Evolutionary conservation across 257 asterid species (phyloP).

Genomic region (Ilex asprella): DNA sequence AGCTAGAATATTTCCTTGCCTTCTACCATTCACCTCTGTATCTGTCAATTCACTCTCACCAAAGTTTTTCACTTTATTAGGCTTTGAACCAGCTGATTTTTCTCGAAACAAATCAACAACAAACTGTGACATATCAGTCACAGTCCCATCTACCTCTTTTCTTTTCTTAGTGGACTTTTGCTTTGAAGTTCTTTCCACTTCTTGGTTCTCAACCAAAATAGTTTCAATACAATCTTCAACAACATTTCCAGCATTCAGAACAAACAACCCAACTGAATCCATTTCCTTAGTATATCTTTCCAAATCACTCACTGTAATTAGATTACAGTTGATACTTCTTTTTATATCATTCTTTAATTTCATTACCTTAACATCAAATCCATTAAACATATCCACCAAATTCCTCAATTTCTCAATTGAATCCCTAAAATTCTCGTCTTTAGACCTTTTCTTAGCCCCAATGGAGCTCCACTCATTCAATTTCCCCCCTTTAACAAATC

Average conservation of each 20-base stretch:
- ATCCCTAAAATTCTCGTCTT: constrained; percentile 34
- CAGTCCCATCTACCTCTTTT: constrained; percentile 36
- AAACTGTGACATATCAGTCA: constrained; percentile 26
- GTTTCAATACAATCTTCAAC: constrained; percentile 42
- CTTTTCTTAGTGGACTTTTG: constrained; percentile 35
- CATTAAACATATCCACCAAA: constrained; percentile 29
- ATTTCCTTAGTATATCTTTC: constrained; percentile 35
- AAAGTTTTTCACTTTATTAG: constrained; percentile 26
- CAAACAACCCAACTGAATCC: constrained; percentile 33
- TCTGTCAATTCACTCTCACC: constrained; percentile 29
- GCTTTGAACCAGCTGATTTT: constrained; percentile 27
- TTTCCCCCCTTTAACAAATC: constrained; percentile 62
- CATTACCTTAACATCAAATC: constrained; percentile 28
- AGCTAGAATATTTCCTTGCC: constrained; percentile 37
- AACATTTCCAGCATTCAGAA: constrained; percentile 28
- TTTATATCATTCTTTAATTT: constrained; percentile 40
- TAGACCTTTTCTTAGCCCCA: constrained; percentile 29
- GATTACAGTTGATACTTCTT: constrained; percentile 38
- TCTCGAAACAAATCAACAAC: constrained; percentile 37
- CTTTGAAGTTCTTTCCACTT: constrained; percentile 23
- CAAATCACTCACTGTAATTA: constrained; percentile 46
- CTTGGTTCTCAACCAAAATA: constrained; percentile 30
- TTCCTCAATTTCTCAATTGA: constrained; percentile 37
- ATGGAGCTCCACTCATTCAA: constrained; percentile 27
- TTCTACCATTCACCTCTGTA: constrained; percentile 24